A percentile compares a stretch with the other conserved stretches of the same genome.
These are phyloP conservation scores for Sporothrix phasma DNA, from an alignment of 2,329 filamentous ascomycete genomes.

Conservation along the genomic window DNA sequence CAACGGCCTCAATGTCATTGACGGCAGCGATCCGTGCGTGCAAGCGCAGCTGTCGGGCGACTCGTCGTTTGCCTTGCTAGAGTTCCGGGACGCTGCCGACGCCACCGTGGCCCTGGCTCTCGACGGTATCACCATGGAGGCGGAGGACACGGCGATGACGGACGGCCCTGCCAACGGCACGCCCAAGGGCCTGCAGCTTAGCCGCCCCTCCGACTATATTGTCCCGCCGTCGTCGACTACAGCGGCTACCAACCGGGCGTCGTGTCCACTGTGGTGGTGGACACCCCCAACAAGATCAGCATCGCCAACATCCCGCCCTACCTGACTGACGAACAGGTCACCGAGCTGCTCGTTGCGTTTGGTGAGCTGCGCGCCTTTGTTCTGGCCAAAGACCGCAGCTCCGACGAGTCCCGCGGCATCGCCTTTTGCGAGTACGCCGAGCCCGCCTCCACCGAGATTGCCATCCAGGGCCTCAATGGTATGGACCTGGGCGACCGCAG, in stretches of 20 bases:
- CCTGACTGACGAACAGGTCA: conserved; percentile 83
- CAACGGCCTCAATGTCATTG: conserved; percentile 89
- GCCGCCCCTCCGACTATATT: conserved; percentile 93
- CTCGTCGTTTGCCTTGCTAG: conserved; percentile 70
- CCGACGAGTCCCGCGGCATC: conserved; percentile 85
- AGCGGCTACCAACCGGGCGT: conserved; percentile 64
- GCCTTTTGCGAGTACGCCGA: conserved; percentile 94
- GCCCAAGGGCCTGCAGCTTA: conserved; percentile 56
- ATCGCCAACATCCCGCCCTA: conserved; percentile 82
- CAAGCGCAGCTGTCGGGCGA: conserved; percentile 75
- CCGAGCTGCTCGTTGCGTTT: conserved; percentile 81
- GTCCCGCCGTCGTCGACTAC: conserved; percentile 72
- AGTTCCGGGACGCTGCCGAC: conserved; percentile 81
- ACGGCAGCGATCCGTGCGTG: conserved; percentile 73
- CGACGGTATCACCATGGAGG: conserved; percentile 81
- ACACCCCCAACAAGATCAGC: conserved; percentile 91
- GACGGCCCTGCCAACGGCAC: conserved; percentile 30
- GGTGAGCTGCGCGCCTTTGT: conserved; percentile 89
- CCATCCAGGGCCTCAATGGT: conserved; percentile 81
- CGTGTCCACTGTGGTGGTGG: conserved; percentile 71
- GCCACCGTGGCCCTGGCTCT: conserved; percentile 85
- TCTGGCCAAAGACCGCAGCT: conserved; percentile 75
- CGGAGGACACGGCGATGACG: conserved; percentile 40
- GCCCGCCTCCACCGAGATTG: conserved; percentile 64
- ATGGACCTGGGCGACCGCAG: conserved; percentile 83